A percentile compares a stretch with the other conserved stretches of the same genome.
These are phyloP conservation scores for Tephrocybe rancida DNA, from an alignment of 768 basidiomycete genomes.

Conservation along the genomic window DNA sequence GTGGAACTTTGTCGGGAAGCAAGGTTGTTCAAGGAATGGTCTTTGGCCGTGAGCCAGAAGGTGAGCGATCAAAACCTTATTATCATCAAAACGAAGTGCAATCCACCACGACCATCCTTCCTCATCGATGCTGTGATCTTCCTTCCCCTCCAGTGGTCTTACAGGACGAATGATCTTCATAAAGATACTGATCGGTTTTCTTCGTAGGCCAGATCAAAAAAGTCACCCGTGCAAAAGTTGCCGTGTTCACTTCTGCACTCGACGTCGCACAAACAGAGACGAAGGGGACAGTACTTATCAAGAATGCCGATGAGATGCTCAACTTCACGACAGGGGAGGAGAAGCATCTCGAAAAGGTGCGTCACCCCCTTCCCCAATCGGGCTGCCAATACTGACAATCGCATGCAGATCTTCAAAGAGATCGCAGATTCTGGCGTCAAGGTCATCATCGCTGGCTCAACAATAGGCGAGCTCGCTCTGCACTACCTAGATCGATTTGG, in stretches of 20 bases:
- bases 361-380: background rate
- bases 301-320: slow-evolving; percentile 94
- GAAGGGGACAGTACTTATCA: slow-evolving; percentile 96
- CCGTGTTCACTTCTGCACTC: slow-evolving; percentile 90
- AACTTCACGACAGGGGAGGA: slow-evolving; percentile 97
- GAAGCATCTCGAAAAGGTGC: slow-evolving; percentile 89
- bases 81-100: too few relatives aligned
- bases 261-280: slow-evolving; percentile 98
- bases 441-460: slow-evolving; percentile 91
- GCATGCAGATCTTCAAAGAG: slow-evolving; percentile 86
- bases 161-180: too few relatives aligned
- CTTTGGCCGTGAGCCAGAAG: slow-evolving; percentile 94
- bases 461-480: slow-evolving; percentile 92
- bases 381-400: background rate
- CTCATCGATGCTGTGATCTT: too few relatives aligned
- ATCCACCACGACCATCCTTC: too few relatives aligned
- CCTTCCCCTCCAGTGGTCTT: too few relatives aligned
- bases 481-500: slow-evolving; percentile 95
- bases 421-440: slow-evolving; percentile 95
- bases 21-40: slow-evolving; percentile 97
- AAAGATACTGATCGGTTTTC: background rate
- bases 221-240: slow-evolving; percentile 85
- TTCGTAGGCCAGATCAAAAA: slow-evolving; percentile 78
- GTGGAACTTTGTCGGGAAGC: slow-evolving; percentile 83
- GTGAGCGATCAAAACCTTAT: slow-evolving; percentile 36